phyloP scores from a whole-genome alignment of 768 basidiomycete genomes.

The Boletus vinaceobasis region DNA sequence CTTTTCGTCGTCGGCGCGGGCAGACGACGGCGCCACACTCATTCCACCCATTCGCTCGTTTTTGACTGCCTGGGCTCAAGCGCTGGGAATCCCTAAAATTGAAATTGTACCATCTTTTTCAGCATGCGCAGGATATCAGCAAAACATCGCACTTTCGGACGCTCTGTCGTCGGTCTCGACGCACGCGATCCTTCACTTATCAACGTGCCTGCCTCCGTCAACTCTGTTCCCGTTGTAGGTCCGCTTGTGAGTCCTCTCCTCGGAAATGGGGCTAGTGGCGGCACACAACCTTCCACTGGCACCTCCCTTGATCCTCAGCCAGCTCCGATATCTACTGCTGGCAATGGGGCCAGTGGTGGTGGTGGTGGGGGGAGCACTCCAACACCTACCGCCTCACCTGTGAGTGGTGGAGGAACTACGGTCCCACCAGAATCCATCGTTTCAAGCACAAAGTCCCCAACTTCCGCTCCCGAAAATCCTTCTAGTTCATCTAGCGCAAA shows the following conservation, averaged over 20 bases:
- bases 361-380: background rate
- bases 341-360: background rate
- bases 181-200: constrained; percentile 40
- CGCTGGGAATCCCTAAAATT: background rate
- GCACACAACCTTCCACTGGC: constrained; percentile 4
- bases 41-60: constrained; percentile 20
- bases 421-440: background rate
- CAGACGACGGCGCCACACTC: constrained; percentile 19
- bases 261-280: constrained; percentile 10
- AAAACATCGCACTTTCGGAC: constrained; percentile 10
- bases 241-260: constrained; percentile 36
- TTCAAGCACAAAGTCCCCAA: background rate
- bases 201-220: constrained; percentile 21
- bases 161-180: constrained; percentile 20
- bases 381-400: background rate
- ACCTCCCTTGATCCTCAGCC: constrained; percentile 1
- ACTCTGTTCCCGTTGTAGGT: constrained; percentile 39
- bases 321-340: background rate
- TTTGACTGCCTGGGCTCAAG: background rate
- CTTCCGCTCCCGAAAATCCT: background rate
- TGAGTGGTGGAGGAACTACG: background rate
- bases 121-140: constrained; percentile 14
- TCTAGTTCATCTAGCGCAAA: background rate
- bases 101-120: constrained; percentile 5
- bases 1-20: constrained; percentile 7